Percentiles rank a stretch among this genome's conserved stretches.
Conservation (phyloP, 2,329 filamentous ascomycete species). For the Nothopassalora personata region DNA sequence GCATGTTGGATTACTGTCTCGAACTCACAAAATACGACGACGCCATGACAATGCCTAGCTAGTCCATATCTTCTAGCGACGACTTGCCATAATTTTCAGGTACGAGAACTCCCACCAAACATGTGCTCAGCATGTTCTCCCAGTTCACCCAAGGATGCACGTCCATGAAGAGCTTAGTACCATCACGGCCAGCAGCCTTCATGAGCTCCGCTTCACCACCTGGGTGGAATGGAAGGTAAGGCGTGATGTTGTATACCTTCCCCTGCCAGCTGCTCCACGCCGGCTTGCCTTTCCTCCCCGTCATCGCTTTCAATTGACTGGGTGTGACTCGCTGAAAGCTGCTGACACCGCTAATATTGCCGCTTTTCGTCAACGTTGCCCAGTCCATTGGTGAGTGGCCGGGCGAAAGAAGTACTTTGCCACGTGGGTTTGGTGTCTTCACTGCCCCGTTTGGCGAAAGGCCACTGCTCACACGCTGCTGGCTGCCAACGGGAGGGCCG, state of each 20-base stretch:
- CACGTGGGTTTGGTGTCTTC: constrained; percentile 40
- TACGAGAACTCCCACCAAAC: constrained; percentile 58
- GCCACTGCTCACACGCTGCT: constrained; percentile 35
- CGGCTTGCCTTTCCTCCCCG: constrained; percentile 72
- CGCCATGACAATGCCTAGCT: constrained; percentile 17
- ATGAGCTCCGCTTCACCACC: constrained; percentile 76
- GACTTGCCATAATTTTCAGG: constrained; percentile 44
- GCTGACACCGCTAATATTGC: constrained; percentile 44
- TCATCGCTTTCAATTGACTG: constrained; percentile 69
- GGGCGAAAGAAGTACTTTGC: constrained; percentile 76
- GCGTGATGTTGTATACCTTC: constrained; percentile 88
- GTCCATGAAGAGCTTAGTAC: constrained; percentile 57
- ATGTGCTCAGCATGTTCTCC: constrained; percentile 60
- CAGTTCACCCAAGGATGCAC: constrained; percentile 65
- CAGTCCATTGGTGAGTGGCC: constrained; percentile 95
- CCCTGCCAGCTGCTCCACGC: constrained; percentile 89
- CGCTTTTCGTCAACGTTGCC: constrained; percentile 69
- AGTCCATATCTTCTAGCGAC: constrained; percentile 57
- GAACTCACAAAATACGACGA: no score
- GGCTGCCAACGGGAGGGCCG: constrained; percentile 36
- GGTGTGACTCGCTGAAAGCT: constrained; percentile 71
- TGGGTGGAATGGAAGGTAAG: constrained; percentile 85
- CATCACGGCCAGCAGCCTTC: constrained; percentile 71
- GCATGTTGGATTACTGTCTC: no score
- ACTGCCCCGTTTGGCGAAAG: constrained; percentile 28